These are phyloP conservation scores for Endoconidiophora polonica DNA, from an alignment of 2,329 filamentous ascomycete species.

Conservation along the genomic window DNA sequence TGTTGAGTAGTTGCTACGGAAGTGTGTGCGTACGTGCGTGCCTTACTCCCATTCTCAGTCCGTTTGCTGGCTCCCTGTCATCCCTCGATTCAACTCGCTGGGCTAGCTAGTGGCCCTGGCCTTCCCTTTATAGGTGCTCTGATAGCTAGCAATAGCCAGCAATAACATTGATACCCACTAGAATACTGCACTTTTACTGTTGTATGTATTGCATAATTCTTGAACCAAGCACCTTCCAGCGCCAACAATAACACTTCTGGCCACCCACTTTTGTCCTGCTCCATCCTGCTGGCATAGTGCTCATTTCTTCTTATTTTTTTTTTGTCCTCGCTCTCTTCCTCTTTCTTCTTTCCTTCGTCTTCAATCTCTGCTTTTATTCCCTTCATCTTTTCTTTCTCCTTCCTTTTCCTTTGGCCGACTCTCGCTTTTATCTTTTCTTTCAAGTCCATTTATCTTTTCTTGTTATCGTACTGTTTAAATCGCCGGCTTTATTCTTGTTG, in stretches of 20 bases:
- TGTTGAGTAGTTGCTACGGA: too few relatives aligned
- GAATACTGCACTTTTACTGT: neutral
- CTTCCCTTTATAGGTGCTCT: slow-evolving; percentile 6
- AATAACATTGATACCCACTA: neutral
- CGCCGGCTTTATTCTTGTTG: neutral
- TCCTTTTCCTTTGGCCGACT: slow-evolving; percentile 1
- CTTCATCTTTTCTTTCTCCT: slow-evolving; percentile 4
- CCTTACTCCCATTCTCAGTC: too few relatives aligned
- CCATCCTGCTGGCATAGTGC: neutral
- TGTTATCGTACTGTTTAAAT: neutral
- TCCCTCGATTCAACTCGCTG: too few relatives aligned
- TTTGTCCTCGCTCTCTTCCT: slow-evolving; percentile 7
- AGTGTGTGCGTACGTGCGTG: too few relatives aligned
- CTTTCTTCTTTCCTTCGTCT: slow-evolving; percentile 4
- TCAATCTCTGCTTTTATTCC: slow-evolving; percentile 9
- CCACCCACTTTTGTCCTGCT: slow-evolving; percentile 9
- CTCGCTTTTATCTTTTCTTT: neutral
- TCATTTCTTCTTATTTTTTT: slow-evolving; percentile 1
- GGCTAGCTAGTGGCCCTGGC: neutral
- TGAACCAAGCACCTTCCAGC: slow-evolving; percentile 1
- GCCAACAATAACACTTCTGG: slow-evolving; percentile 5
- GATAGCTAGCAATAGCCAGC: neutral
- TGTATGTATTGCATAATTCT: neutral
- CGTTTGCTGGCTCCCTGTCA: too few relatives aligned
- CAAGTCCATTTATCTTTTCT: neutral